Evolutionary conservation across 768 basidiomycete species (phyloP), one percentile per base, ranked within the genome.

Genomic region (Cystobasidiopsis lactophilus): DNA sequence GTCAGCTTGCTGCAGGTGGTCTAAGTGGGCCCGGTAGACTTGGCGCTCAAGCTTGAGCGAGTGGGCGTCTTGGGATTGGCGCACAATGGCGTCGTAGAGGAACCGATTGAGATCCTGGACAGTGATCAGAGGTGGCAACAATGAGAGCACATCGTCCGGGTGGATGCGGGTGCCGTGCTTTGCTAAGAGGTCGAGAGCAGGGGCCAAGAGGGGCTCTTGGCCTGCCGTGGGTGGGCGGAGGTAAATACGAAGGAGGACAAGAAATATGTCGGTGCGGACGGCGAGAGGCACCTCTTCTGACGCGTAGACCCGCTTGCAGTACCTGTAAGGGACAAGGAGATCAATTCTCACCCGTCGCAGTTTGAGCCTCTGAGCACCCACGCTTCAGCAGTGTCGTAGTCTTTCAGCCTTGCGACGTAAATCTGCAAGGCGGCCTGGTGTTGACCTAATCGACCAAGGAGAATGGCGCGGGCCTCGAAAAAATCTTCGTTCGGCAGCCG

Each of bases 361-460:
- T n/a, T n/a, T n/a, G n/a, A n/a, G n/a, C n/a, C n/a, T n/a, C n/a
- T 23, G 14, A 24, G 16, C 19, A 64, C 79, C 57, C 60, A 89
- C 85, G 82, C 77, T 70, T 96, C 93, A 0, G 93, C 93, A 57
- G 85, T 85, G 26, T 67, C 56, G 64, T 80, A 85, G 62, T 89
- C 81, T 37, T 78, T 74, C 30, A 96, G 71, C 33, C 78, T 76
- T 63, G 95, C 81, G 5, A 89, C 86, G 64, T 96, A 98, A 14
- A 91, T 74, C 62, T 89, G 85, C n/a, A 96, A 74, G 0, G 91
- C 88, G 56, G 80, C 84, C 56, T 93, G 85, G 56, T 96, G 91
- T 51, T 84, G 77, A 1, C 82, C 85, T 55, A 95, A 72, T 41
- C 82, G 74, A 10, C 93, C 93, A 10, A 95, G 70, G 5, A 98